Conservation (phyloP, 768 basidiomycete species). For the Boletus pseudopeckii region DNA sequence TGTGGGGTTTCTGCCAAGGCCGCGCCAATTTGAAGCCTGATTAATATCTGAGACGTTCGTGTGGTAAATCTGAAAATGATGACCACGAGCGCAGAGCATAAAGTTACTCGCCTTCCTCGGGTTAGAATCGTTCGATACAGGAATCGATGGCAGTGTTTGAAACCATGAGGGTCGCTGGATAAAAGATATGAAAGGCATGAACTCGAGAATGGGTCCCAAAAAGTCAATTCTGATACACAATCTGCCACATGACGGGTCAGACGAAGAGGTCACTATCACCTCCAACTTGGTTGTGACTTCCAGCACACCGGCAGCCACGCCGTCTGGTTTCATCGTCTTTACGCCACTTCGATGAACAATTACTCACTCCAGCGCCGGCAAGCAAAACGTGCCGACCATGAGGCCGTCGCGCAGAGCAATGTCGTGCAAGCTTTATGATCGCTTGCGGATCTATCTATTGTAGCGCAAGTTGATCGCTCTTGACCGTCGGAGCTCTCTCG, state of each 20-base stretch:
- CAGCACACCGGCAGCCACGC: not conserved
- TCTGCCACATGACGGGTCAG: not conserved
- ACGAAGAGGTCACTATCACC: not conserved
- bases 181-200: conserved; percentile 18
- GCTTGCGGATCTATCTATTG: conserved; percentile 22
- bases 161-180: conserved; percentile 1
- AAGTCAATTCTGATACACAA: not conserved
- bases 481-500: conserved; percentile 19
- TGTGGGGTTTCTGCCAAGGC: conserved; percentile 7
- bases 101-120: too few species aligned
- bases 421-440: conserved; percentile 23
- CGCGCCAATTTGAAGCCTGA: too few species aligned
- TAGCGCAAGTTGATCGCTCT: conserved; percentile 22
- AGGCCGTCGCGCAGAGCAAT: conserved; percentile 23
- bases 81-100: too few species aligned
- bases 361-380: conserved; percentile 29
- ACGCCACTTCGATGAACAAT: conserved; percentile 24
- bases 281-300: not conserved
- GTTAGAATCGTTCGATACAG: too few species aligned
- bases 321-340: conserved; percentile 14
- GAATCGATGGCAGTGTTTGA: too few species aligned
- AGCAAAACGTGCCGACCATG: conserved; percentile 34
- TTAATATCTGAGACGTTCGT: too few species aligned
- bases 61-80: too few species aligned
- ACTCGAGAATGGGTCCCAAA: not conserved